phyloP scores from a whole-genome alignment of 805 yeast genomes.

The Torulaspora maleeae region DNA sequence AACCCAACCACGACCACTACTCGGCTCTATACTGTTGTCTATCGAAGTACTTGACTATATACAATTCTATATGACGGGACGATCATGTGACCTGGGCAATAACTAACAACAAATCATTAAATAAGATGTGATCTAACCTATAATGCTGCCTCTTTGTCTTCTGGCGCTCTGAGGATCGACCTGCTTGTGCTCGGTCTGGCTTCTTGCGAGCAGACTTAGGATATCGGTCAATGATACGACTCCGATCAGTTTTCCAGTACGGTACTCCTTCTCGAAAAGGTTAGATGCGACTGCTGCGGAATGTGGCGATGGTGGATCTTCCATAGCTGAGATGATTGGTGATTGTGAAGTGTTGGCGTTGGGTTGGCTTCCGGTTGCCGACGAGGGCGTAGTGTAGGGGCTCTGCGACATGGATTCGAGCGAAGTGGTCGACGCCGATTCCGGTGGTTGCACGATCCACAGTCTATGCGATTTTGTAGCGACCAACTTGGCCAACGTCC shows the following conservation, averaged over 20 bases:
- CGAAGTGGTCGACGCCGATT: constrained; percentile 21
- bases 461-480: constrained; percentile 91
- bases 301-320: constrained; percentile 22
- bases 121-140: constrained; percentile 2
- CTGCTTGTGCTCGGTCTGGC: constrained; percentile 53
- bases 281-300: constrained; percentile 22
- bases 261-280: constrained; percentile 43
- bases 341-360: constrained; percentile 15
- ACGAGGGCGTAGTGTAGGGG: constrained; percentile 20
- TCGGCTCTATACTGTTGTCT: too few relatives aligned
- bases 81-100: not conserved
- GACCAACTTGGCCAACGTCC: constrained; percentile 89
- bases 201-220: constrained; percentile 69
- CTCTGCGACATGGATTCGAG: constrained; percentile 5
- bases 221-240: constrained; percentile 91
- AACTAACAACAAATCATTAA: not conserved
- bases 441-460: constrained; percentile 68
- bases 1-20: too few relatives aligned
- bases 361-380: constrained; percentile 20
- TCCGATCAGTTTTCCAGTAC: constrained; percentile 81
- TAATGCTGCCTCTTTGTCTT: constrained; percentile 69
- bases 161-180: constrained; percentile 87
- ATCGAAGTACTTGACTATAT: too few relatives aligned
- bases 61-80: too few relatives aligned
- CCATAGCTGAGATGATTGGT: constrained; percentile 25